Evolutionary conservation across 106 monocot genomes (phyloP).

Genomic region (Amphibolis antarctica): DNA sequence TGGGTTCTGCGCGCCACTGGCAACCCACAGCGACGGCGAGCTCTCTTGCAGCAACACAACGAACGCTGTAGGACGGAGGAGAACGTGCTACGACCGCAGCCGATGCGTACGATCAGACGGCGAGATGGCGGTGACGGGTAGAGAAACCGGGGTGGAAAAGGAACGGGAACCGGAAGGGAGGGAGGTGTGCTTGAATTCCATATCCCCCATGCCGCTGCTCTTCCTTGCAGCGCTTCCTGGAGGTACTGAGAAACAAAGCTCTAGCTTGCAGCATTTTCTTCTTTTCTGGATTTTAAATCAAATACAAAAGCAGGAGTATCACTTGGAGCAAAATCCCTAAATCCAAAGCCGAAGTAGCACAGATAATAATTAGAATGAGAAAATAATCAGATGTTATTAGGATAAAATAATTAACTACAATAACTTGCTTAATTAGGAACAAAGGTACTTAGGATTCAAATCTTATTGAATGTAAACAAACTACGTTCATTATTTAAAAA

Average conservation of each 20-base stretch:
- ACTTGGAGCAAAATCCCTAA: not conserved
- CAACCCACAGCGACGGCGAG: too few species aligned
- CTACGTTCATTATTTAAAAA: too few species aligned
- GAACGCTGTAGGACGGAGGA: not conserved
- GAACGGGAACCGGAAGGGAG: not conserved
- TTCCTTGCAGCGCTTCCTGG: conserved; percentile 17
- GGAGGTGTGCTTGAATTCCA: conserved; percentile 8
- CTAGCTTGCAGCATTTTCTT: not conserved
- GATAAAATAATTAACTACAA: too few species aligned
- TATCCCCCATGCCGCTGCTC: conserved; percentile 18
- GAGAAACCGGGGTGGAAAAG: not conserved
- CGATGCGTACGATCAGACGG: not conserved
- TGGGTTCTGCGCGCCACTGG: too few species aligned
- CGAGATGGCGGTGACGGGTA: not conserved
- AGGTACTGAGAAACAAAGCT: conserved; percentile 4
- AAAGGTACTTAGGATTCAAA: too few species aligned
- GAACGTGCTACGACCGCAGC: not conserved
- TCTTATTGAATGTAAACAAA: too few species aligned
- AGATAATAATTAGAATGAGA: too few species aligned
- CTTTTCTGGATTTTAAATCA: not conserved
- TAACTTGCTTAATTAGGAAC: too few species aligned
- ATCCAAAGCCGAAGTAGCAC: too few species aligned
- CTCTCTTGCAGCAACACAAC: too few species aligned
- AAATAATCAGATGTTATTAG: too few species aligned
- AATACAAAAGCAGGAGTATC: not conserved